Percentiles rank a stretch among this genome's conserved stretches.
These are phyloP conservation scores for Cryptococcus floricola DNA, from an alignment of 1,284 basidiomycete genomes.

Conservation along the genomic window DNA sequence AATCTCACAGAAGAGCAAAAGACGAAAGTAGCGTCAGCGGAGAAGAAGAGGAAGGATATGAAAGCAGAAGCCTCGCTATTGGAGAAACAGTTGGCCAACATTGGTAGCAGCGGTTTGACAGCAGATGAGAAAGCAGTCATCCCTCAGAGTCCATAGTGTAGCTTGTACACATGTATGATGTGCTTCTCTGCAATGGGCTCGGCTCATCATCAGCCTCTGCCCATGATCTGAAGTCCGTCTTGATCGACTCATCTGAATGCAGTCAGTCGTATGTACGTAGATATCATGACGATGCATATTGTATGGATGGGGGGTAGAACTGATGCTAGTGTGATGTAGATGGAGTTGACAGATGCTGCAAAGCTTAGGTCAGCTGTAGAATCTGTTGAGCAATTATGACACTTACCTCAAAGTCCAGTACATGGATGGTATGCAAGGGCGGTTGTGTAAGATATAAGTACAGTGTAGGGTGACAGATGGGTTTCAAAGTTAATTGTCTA, in stretches of 20 bases:
- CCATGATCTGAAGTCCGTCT: no score
- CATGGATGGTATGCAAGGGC: neutral
- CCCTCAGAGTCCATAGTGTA: neutral
- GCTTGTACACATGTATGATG: neutral
- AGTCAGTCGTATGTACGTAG: neutral
- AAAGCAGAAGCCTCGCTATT: conserved; percentile 10
- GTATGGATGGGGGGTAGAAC: neutral
- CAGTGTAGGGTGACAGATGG: neutral
- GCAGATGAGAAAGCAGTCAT: neutral
- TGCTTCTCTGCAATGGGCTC: neutral
- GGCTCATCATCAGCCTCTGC: no score
- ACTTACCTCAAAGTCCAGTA: no score
- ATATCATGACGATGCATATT: neutral
- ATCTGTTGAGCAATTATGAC: no score
- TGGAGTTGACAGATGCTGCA: no score
- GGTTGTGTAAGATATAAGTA: neutral
- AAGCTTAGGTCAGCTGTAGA: no score
- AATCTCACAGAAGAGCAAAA: conserved; percentile 9
- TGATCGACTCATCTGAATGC: no score
- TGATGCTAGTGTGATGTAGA: no score
- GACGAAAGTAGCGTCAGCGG: conserved; percentile 2
- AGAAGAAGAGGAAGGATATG: conserved; percentile 1
- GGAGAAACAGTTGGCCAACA: neutral
- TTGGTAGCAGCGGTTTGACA: neutral
- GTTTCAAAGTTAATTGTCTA: neutral